phyloP scores from a whole-genome alignment of 2,329 filamentous ascomycete species.

The Neofusicoccum ribis region DNA sequence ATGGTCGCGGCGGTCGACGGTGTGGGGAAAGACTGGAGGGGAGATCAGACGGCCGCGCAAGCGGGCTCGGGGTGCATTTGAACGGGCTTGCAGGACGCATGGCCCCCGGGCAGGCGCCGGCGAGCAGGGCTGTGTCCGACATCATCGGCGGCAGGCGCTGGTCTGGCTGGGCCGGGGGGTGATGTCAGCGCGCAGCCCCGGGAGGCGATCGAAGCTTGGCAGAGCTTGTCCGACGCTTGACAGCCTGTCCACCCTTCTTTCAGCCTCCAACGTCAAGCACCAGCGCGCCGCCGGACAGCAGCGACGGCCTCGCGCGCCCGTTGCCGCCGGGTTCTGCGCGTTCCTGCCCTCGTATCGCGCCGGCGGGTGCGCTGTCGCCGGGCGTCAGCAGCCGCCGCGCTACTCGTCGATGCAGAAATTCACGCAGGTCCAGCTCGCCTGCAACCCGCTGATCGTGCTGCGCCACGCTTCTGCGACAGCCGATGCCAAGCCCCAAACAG shows the following conservation, averaged over 20 bases:
- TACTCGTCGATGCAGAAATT: background rate
- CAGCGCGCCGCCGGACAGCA: too few species aligned
- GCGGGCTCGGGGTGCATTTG: background rate
- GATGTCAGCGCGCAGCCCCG: background rate
- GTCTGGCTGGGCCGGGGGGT: background rate
- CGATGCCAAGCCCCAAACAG: background rate
- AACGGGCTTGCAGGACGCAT: background rate
- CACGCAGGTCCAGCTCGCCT: background rate
- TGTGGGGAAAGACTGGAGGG: background rate
- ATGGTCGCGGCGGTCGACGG: background rate
- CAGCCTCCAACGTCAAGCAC: background rate
- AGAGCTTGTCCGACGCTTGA: background rate
- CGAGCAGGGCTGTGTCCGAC: background rate
- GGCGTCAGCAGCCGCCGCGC: background rate
- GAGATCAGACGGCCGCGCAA: background rate
- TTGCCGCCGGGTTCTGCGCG: background rate
- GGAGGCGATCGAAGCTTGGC: constrained; percentile 10
- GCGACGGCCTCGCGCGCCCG: background rate
- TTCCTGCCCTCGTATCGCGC: background rate
- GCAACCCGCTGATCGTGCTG: background rate
- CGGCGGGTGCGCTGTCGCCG: background rate
- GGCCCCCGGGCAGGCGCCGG: background rate
- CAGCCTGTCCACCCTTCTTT: background rate
- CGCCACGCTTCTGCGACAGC: background rate
- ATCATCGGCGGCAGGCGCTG: background rate